These are phyloP conservation scores for Neovahlkampfia damariscottae DNA, from an alignment of 78 protist species.

Conservation along the genomic window DNA sequence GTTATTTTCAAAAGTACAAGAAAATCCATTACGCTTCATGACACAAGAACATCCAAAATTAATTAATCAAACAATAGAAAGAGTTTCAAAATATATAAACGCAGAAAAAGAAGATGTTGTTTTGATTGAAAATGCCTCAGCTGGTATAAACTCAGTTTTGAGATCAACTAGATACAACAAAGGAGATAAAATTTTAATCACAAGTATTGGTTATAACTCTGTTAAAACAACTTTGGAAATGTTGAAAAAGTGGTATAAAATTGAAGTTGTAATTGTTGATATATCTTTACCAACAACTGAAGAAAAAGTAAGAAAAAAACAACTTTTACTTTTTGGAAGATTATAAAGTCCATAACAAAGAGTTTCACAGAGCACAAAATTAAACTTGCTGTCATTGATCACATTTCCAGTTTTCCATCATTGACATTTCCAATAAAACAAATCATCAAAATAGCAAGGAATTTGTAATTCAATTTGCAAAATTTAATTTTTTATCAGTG, in stretches of 20 bases:
- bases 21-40: no score
- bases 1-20: no score
- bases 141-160: slow-evolving; percentile 8
- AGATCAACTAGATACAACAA: background rate
- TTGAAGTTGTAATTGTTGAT: slow-evolving; percentile 8
- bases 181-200: background rate
- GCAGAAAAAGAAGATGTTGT: background rate
- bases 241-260: background rate
- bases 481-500: background rate
- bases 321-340: no score
- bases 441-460: background rate
- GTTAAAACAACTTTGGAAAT: background rate
- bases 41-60: no score
- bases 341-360: background rate
- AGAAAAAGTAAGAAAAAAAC: no score
- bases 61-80: no score
- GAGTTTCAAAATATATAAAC: background rate
- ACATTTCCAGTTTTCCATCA: slow-evolving; percentile 4
- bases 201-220: background rate
- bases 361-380: background rate
- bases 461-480: no score
- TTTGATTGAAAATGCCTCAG: background rate
- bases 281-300: background rate
- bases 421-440: background rate
- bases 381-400: background rate